These are phyloP conservation scores for Penicillium diatomitis DNA, from an alignment of 495 filamentous ascomycete genomes.

Conservation along the genomic window DNA sequence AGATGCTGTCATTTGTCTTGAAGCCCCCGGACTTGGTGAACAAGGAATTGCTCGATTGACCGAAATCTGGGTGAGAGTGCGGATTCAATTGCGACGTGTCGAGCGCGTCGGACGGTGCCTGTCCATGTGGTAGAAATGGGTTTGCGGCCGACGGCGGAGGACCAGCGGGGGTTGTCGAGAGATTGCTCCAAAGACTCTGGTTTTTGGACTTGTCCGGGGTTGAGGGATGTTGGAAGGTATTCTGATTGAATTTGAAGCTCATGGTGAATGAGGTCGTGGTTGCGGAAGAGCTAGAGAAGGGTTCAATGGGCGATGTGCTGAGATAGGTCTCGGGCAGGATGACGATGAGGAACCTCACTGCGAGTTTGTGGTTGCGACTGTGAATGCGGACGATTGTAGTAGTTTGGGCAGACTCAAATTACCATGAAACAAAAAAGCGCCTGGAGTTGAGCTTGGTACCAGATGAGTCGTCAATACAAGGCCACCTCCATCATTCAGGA, in stretches of 20 bases:
- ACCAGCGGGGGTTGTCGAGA: conserved; percentile 71
- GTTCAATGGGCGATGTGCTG: conserved; percentile 1
- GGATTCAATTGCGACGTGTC: conserved; percentile 53
- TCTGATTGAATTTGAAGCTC: conserved; percentile 32
- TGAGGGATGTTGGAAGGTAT: conserved; percentile 28
- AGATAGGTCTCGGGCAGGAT: too few species aligned
- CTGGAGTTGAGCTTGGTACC: too few species aligned
- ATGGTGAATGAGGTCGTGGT: conserved; percentile 19
- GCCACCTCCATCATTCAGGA: conserved; percentile 1
- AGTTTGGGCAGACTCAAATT: too few species aligned
- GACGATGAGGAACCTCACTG: too few species aligned
- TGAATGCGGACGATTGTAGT: too few species aligned
- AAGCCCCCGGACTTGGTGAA: conserved; percentile 34
- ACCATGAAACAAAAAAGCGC: too few species aligned
- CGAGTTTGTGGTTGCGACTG: too few species aligned
- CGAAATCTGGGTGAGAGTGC: conserved; percentile 28
- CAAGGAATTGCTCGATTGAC: conserved; percentile 23
- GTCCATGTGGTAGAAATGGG: conserved; percentile 68
- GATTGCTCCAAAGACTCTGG: conserved; percentile 36
- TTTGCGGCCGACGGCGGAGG: conserved; percentile 58
- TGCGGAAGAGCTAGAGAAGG: conserved; percentile 3
- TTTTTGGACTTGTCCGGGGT: conserved; percentile 36
- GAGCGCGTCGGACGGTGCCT: conserved; percentile 53
- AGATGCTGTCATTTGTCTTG: conserved; percentile 35
- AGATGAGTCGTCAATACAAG: background rate